Conservation (phyloP, 169 alveolate genomes). For the Plasmodium vivax region DNA sequence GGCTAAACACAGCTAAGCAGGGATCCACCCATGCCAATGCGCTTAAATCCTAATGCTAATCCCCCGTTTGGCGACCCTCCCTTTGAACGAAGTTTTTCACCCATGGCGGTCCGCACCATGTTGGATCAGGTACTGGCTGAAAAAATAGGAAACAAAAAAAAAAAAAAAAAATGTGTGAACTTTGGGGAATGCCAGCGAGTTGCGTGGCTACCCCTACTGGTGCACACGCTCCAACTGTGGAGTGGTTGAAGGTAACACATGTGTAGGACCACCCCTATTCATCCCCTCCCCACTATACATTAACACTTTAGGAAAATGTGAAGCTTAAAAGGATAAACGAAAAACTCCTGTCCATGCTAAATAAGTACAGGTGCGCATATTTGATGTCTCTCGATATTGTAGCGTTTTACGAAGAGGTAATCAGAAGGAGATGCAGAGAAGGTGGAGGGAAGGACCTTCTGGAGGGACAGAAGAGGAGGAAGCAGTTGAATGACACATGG, state of each 20-base stretch:
- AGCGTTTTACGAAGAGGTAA: slow-evolving; percentile 30
- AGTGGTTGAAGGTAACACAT: not conserved
- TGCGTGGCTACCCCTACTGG: not conserved
- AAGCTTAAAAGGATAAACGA: slow-evolving; percentile 39
- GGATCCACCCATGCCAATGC: not conserved
- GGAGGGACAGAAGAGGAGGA: slow-evolving; percentile 7
- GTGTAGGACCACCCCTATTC: not conserved
- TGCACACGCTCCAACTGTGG: not conserved
- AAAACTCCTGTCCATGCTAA: slow-evolving; percentile 37
- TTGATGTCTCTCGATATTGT: slow-evolving; percentile 39
- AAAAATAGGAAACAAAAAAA: not conserved
- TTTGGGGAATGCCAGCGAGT: not conserved
- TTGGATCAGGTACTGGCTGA: not conserved
- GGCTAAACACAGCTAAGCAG: not conserved
- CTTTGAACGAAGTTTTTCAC: not conserved
- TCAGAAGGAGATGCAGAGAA: slow-evolving; percentile 17
- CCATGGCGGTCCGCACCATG: not conserved
- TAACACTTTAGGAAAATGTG: slow-evolving; percentile 32
- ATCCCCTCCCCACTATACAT: not conserved
- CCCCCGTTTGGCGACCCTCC: not conserved
- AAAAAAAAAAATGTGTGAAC: not conserved
- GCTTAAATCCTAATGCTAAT: not conserved
- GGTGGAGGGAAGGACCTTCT: slow-evolving; percentile 19
- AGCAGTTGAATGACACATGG: slow-evolving; percentile 7
- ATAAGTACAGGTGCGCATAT: slow-evolving; percentile 64